Percentiles rank a stretch among this genome's conserved stretches.
phyloP scores from a whole-genome alignment of 176 grass and related monocot genomes.

The Triticum urartu region DNA sequence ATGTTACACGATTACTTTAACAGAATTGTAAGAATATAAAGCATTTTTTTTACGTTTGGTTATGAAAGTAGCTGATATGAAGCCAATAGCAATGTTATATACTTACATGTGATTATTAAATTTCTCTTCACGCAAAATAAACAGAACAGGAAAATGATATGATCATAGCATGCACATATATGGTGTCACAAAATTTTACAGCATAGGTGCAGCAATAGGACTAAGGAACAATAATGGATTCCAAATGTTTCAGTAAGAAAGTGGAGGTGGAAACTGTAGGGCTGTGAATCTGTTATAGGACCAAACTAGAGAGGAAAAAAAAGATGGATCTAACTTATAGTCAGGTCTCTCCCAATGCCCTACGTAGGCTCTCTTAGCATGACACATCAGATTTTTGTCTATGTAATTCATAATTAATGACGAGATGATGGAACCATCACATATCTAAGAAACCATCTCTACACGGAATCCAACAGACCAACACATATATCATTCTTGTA shows the following conservation, averaged over 20 bases:
- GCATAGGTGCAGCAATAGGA: neutral
- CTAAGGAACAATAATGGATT: neutral
- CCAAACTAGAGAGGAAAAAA: neutral
- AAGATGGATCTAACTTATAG: neutral
- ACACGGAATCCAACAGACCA: neutral
- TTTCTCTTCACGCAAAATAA: neutral
- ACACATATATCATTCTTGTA: neutral
- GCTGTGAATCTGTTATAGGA: neutral
- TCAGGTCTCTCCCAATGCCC: neutral
- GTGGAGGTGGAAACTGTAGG: neutral
- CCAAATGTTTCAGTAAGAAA: neutral
- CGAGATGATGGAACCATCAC: neutral
- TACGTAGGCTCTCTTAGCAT: neutral
- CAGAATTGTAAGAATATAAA: neutral
- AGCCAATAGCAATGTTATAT: neutral
- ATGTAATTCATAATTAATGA: neutral
- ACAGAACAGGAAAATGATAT: neutral
- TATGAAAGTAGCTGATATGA: neutral
- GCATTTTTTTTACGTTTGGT: too few species aligned
- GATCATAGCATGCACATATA: neutral
- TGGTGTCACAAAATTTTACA: neutral
- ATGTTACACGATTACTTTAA: neutral
- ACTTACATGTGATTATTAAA: neutral
- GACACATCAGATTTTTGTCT: neutral
- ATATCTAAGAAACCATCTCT: neutral